A percentile compares a stretch with the other conserved stretches of the same genome.
phyloP scores from a whole-genome alignment of 148 eudicot genomes.

The Rheum nobile region DNA sequence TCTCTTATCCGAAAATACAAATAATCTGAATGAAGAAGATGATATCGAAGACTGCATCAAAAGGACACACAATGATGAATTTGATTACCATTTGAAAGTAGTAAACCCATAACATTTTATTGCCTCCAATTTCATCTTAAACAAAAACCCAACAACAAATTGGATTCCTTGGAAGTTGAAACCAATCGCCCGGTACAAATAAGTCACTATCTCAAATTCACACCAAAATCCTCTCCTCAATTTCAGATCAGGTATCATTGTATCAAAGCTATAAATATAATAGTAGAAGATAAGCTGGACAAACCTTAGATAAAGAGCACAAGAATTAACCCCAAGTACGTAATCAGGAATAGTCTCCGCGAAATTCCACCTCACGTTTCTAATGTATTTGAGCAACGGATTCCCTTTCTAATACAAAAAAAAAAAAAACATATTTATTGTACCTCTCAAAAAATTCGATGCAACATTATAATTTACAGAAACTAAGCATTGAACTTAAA shows the following conservation, averaged over 20 bases:
- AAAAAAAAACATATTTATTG: not conserved
- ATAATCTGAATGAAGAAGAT: slow-evolving; percentile 92
- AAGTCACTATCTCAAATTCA: not conserved
- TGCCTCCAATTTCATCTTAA: not conserved
- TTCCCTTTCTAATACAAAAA: slow-evolving; percentile 79
- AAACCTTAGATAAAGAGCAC: slow-evolving; percentile 87
- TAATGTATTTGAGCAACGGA: slow-evolving; percentile 84
- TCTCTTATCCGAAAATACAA: slow-evolving; percentile 84
- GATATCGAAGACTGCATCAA: slow-evolving; percentile 73
- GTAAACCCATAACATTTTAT: not conserved
- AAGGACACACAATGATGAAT: not conserved
- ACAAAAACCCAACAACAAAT: not conserved
- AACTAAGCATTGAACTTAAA: not conserved
- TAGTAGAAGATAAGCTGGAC: slow-evolving; percentile 4
- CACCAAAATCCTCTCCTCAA: not conserved
- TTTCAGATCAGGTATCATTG: not conserved
- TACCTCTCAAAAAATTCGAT: not conserved
- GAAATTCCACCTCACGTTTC: slow-evolving; percentile 87
- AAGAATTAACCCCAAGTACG: slow-evolving; percentile 61
- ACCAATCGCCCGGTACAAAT: not conserved
- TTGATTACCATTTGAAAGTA: not conserved
- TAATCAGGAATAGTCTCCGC: slow-evolving; percentile 77
- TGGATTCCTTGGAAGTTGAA: not conserved
- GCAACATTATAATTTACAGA: not conserved
- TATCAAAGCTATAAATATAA: not conserved